Evolutionary conservation across 306 rosid genomes (phyloP), one percentile per base, ranked within the genome.

Genomic region (Adenanthera pavonina): DNA sequence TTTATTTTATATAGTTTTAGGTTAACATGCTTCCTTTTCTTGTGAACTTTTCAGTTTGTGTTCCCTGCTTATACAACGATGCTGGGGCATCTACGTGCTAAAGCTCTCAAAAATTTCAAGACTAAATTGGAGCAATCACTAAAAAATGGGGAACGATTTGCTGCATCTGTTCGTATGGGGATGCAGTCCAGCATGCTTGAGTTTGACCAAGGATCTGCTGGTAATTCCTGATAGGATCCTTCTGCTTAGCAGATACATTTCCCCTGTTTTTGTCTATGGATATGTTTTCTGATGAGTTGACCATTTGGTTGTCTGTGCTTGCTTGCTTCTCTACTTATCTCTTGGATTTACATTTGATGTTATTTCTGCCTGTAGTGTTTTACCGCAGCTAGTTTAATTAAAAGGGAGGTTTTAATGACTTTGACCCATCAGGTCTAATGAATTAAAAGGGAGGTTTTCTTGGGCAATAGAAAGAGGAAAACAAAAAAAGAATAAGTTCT

Each of bases 161-260:
- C 97, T 72, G 84, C 91, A 60, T 69, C 94, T 44, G 92, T 85
- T 76, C 83, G 74, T 69, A 83, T 10, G 15, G 88, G 77, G 77
- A 72, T 85, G 13, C 81, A 83, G 35, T 81, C 89, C 75, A 84
- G 85, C 74, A 66, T 90, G 86, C 86, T 75, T 7, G 88, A 85
- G 76, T 93, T 95, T 81, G 95, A 95, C 79, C 84, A 85, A 85
- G 89, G 85, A 68, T 88, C 89, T 88, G 84, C 92, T 81, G 97
- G 99, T 95, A 89, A 77, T 80, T 43, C 79, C 52, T 13, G 69
- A 71, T 35, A 4, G 19, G 60, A 68, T 81, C 77, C 61, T 78
- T 80, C 54, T 40, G 53, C 69, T 20, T 77, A 47, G 48, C 57
- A 44, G 68, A 56, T 74, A 62, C 68, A 69, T 40, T 62, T 67